These are phyloP conservation scores for Mrakia hoshinonis DNA, from an alignment of 768 basidiomycete genomes.

Conservation along the genomic window DNA sequence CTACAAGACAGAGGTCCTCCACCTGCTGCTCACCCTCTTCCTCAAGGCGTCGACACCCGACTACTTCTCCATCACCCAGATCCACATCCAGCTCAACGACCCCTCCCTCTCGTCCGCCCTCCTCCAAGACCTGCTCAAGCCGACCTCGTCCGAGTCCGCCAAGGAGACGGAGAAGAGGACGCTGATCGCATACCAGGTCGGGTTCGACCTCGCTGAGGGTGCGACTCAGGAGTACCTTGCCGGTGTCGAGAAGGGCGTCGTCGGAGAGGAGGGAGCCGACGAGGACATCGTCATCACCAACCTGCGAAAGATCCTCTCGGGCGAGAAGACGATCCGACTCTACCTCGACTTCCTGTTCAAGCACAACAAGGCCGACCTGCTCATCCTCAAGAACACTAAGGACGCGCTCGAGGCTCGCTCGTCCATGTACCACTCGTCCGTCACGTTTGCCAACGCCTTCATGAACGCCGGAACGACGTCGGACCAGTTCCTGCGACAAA, in stretches of 20 bases:
- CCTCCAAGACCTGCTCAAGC: conserved; percentile 59
- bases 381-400: conserved; percentile 90
- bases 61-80: conserved; percentile 70
- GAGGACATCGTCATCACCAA: conserved; percentile 41
- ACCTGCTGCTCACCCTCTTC: conserved; percentile 66
- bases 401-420: conserved; percentile 86
- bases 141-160: conserved; percentile 35
- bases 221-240: conserved; percentile 87
- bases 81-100: conserved; percentile 79
- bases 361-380: conserved; percentile 84
- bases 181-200: conserved; percentile 84
- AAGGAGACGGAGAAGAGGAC: conserved; percentile 39
- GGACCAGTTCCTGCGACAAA: conserved; percentile 83
- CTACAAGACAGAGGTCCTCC: conserved; percentile 36
- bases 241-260: conserved; percentile 46
- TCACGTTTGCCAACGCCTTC: conserved; percentile 93
- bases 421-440: conserved; percentile 93
- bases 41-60: conserved; percentile 48
- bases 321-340: conserved; percentile 82
- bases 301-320: conserved; percentile 72
- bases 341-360: conserved; percentile 92
- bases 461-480: conserved; percentile 98
- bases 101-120: conserved; percentile 68
- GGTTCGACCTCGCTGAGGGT: conserved; percentile 89
- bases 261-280: conserved; percentile 14